A percentile compares a stretch with the other conserved stretches of the same genome.
These are phyloP conservation scores for Epichloe hybrida DNA, from an alignment of 2,329 filamentous ascomycete species.

Conservation along the genomic window DNA sequence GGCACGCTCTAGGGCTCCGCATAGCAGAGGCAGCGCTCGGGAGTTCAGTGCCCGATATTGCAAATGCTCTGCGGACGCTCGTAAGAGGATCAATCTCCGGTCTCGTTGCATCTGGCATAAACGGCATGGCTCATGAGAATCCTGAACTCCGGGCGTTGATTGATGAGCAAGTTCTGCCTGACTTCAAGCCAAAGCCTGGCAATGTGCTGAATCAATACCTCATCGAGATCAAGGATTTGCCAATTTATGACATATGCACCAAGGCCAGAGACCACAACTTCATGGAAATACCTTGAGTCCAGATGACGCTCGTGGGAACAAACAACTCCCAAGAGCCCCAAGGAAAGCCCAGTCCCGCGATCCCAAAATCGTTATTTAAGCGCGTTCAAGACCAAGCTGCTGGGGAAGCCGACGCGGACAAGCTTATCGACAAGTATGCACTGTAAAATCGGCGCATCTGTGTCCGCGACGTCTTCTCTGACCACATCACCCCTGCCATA, in stretches of 20 bases:
- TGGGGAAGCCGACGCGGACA: not conserved
- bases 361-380: not conserved
- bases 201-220: slow-evolving; percentile 15
- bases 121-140: slow-evolving; percentile 10
- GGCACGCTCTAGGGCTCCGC: slow-evolving; percentile 12
- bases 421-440: not conserved
- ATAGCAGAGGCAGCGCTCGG: slow-evolving; percentile 9
- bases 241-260: slow-evolving; percentile 23
- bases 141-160: slow-evolving; percentile 7
- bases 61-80: too few species aligned
- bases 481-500: too few species aligned
- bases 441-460: too few species aligned
- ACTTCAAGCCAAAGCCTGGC: slow-evolving; percentile 15
- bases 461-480: too few species aligned
- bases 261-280: slow-evolving; percentile 23
- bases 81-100: slow-evolving; percentile 7
- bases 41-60: too few species aligned
- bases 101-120: slow-evolving; percentile 11
- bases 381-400: not conserved
- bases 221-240: slow-evolving; percentile 13
- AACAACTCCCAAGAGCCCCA: too few species aligned
- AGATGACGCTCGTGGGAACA: too few species aligned
- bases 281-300: not conserved
- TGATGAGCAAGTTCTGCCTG: slow-evolving; percentile 9
- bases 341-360: not conserved